A percentile compares a stretch with the other conserved stretches of the same genome.
Conservation (phyloP, 306 rosid genomes). For the Vigna angularis region DNA sequence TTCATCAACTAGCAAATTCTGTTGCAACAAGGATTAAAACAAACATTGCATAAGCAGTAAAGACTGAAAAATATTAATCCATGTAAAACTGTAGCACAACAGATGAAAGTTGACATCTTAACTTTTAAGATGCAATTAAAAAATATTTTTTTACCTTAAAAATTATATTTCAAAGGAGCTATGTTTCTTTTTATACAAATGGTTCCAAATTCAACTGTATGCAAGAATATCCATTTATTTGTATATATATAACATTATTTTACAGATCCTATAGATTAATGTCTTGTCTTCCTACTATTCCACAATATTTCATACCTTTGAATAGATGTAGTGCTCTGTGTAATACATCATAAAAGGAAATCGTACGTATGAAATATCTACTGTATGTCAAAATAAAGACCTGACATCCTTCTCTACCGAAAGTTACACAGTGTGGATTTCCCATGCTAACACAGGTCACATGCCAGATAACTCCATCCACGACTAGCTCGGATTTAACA, state of each 20-base stretch:
- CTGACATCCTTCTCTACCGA: conserved; percentile 68
- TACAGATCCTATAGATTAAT: not conserved
- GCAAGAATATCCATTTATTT: not conserved
- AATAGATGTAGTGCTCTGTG: conserved; percentile 29
- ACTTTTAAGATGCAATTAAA: not conserved
- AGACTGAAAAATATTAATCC: conserved; percentile 16
- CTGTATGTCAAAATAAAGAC: conserved; percentile 46
- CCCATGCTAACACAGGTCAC: conserved; percentile 99
- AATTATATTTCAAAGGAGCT: conserved; percentile 9
- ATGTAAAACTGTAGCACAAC: not conserved
- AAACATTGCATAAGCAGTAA: conserved; percentile 16
- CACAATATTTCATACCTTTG: conserved; percentile 12
- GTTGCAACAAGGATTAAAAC: conserved; percentile 49
- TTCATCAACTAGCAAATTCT: conserved; percentile 85
- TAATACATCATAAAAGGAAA: not conserved
- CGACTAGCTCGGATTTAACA: conserved; percentile 70
- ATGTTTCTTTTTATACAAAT: conserved; percentile 24
- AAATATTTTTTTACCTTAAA: not conserved
- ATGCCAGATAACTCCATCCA: conserved; percentile 84
- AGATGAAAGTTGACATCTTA: conserved; percentile 14
- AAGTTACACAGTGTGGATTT: conserved; percentile 90
- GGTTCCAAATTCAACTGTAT: conserved; percentile 34
- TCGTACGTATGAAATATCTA: conserved; percentile 3
- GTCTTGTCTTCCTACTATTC: conserved; percentile 24
- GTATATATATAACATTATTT: conserved; percentile 13